Percentiles rank a stretch among this genome's conserved stretches.
Conservation (phyloP, 805 yeast species). For the Naumovozyma castellii region DNA sequence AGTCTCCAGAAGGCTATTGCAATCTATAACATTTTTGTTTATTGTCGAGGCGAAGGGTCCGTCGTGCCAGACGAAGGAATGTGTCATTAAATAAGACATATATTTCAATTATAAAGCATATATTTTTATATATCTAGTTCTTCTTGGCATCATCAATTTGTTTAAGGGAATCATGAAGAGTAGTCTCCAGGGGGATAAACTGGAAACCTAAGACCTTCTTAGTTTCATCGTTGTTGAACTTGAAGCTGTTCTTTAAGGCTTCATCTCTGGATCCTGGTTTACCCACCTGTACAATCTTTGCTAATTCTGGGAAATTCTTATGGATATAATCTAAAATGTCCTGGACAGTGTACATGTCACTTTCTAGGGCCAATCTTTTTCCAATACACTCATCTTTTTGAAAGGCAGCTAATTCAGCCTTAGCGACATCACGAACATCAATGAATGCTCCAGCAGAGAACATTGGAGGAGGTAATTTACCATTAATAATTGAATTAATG, state of each 20-base stretch:
- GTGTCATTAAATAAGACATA: not conserved
- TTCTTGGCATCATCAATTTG: slow-evolving; percentile 17
- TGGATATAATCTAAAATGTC: slow-evolving; percentile 24
- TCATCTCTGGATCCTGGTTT: slow-evolving; percentile 22
- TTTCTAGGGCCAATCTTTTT: slow-evolving; percentile 28
- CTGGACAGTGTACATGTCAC: slow-evolving; percentile 22
- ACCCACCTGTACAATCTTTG: slow-evolving; percentile 37
- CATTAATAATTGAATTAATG: slow-evolving; percentile 24
- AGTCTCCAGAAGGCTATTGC: too few relatives aligned
- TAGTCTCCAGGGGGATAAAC: slow-evolving; percentile 13
- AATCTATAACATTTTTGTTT: too few relatives aligned
- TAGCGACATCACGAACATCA: slow-evolving; percentile 58
- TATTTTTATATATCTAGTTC: too few relatives aligned
- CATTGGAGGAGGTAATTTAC: not conserved
- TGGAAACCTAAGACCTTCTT: slow-evolving; percentile 19
- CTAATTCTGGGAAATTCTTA: slow-evolving; percentile 35
- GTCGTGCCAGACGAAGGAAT: not conserved
- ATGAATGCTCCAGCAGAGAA: slow-evolving; percentile 23
- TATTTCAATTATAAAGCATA: not conserved
- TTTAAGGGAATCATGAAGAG: slow-evolving; percentile 19
- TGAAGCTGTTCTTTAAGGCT: slow-evolving; percentile 1
- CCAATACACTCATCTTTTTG: slow-evolving; percentile 30
- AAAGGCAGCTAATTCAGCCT: slow-evolving; percentile 45
- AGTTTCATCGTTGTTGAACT: slow-evolving; percentile 14
- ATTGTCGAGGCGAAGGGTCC: not conserved